Conservation (phyloP, 2,329 filamentous ascomycete genomes). For the Onygenales sp. region DNA sequence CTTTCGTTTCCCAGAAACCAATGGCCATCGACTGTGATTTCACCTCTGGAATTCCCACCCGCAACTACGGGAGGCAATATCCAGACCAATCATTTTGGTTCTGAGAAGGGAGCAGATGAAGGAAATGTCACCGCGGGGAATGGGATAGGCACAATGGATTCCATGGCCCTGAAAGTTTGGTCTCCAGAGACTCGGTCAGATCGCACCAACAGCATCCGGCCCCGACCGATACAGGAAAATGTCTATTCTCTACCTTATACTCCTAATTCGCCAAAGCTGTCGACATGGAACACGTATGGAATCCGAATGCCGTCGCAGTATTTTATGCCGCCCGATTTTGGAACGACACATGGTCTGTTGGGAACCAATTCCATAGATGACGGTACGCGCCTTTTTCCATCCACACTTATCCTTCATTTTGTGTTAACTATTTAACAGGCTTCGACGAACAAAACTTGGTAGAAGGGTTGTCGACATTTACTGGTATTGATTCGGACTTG, state of each 20-base stretch:
- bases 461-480: not conserved
- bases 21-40: conserved; percentile 1
- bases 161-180: not conserved
- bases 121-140: not conserved
- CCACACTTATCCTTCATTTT: not conserved
- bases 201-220: not conserved
- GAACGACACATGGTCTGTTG: conserved; percentile 1
- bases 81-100: not conserved
- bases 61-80: not conserved
- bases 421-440: not conserved
- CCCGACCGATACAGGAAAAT: not conserved
- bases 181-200: not conserved
- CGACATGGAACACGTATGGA: conserved; percentile 3
- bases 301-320: conserved; percentile 5
- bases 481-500: not conserved
- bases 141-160: not conserved
- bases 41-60: not conserved
- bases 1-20: not conserved
- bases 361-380: not conserved
- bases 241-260: conserved; percentile 2
- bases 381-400: conserved; percentile 2
- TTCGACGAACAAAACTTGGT: conserved; percentile 2
- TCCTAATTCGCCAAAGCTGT: conserved; percentile 2
- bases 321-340: conserved; percentile 5
- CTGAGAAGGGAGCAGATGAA: not conserved